A percentile compares a stretch with the other conserved stretches of the same genome.
Evolutionary conservation across 2,329 filamentous ascomycete species (phyloP).

Genomic region (Alternaria sp.): DNA sequence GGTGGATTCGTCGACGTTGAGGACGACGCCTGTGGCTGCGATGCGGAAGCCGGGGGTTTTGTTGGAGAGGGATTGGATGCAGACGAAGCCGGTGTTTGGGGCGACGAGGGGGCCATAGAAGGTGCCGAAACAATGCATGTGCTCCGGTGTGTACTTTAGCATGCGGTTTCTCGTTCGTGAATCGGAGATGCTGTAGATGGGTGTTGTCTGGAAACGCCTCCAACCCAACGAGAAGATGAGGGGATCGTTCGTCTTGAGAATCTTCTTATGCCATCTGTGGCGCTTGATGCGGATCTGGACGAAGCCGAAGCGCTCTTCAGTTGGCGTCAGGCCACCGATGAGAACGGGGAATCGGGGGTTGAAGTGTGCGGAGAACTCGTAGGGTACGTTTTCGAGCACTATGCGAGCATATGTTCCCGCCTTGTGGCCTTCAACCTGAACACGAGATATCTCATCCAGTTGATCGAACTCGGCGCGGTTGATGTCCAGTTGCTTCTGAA

Average conservation of each 20-base stretch:
- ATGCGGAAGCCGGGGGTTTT: slow-evolving; percentile 90
- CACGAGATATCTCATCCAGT: slow-evolving; percentile 82
- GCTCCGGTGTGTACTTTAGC: slow-evolving; percentile 98
- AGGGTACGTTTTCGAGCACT: slow-evolving; percentile 85
- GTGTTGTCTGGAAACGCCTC: slow-evolving; percentile 90
- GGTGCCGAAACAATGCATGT: slow-evolving; percentile 98
- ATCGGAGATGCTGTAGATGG: slow-evolving; percentile 94
- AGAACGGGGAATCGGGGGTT: slow-evolving; percentile 82
- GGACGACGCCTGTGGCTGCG: slow-evolving; percentile 89
- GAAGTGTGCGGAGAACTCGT: slow-evolving; percentile 86
- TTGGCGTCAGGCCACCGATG: slow-evolving; percentile 88
- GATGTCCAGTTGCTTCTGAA: slow-evolving; percentile 96
- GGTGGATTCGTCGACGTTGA: slow-evolving; percentile 92
- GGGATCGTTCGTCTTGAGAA: slow-evolving; percentile 96
- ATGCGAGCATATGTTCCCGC: slow-evolving; percentile 94
- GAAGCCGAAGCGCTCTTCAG: slow-evolving; percentile 94
- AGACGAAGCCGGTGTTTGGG: slow-evolving; percentile 94
- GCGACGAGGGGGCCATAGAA: slow-evolving; percentile 95
- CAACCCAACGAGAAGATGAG: slow-evolving; percentile 96
- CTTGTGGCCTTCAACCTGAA: slow-evolving; percentile 85
- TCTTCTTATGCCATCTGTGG: slow-evolving; percentile 99
- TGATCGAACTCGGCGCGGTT: slow-evolving; percentile 92
- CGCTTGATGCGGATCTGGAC: slow-evolving; percentile 96
- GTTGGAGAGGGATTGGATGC: slow-evolving; percentile 86
- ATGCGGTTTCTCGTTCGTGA: slow-evolving; percentile 93